A percentile compares a stretch with the other conserved stretches of the same genome.
Evolutionary conservation across 148 eudicot species (phyloP).

Genomic region (Hydrangea macrophylla): DNA sequence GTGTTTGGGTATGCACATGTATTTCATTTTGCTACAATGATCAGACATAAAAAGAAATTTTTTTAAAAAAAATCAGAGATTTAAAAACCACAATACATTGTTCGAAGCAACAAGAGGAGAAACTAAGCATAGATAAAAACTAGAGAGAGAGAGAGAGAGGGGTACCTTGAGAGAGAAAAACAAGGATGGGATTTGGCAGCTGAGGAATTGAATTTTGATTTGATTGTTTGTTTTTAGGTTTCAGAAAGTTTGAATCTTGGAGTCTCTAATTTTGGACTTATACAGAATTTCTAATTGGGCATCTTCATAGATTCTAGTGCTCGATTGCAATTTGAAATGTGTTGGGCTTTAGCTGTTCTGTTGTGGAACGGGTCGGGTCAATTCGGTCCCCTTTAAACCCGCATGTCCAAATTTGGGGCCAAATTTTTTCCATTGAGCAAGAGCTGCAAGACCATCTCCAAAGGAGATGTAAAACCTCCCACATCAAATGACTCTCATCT

Average conservation of each 20-base stretch:
- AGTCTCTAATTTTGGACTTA: too few relatives aligned
- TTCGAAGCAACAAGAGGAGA: background rate
- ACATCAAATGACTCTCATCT: too few relatives aligned
- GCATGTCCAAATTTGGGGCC: too few relatives aligned
- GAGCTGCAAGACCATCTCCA: too few relatives aligned
- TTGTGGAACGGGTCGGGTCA: too few relatives aligned
- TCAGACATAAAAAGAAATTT: background rate
- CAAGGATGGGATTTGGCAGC: background rate
- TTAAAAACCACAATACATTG: background rate
- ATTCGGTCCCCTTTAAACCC: too few relatives aligned
- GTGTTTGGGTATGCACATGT: background rate
- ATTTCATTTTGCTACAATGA: background rate
- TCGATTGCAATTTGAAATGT: conserved; percentile 5
- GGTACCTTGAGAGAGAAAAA: background rate
- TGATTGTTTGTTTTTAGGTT: background rate
- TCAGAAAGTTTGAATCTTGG: background rate
- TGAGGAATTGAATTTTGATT: background rate
- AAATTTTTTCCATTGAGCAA: too few relatives aligned
- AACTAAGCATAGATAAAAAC: too few relatives aligned
- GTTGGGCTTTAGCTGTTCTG: too few relatives aligned
- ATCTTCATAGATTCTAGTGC: too few relatives aligned
- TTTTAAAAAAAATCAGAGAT: background rate
- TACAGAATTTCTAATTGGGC: too few relatives aligned
- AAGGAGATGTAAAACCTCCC: too few relatives aligned
- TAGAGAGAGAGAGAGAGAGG: background rate